Base-by-base conservation (phyloP, 768 basidiomycete species). In the Tulasnella sp. region DNA sequence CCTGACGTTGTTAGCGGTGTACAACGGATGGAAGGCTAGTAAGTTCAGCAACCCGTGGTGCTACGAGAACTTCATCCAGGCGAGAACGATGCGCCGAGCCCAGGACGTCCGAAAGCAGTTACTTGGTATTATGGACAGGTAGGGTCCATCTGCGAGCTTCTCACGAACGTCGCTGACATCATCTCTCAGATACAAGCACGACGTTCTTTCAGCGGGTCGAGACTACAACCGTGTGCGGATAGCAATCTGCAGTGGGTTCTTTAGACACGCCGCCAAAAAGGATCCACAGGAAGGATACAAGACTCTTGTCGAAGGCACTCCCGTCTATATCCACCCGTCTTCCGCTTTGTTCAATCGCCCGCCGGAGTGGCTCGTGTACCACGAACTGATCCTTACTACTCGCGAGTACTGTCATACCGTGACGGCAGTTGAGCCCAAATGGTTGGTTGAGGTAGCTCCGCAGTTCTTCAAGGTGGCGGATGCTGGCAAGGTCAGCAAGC, bases 21-120 rank as follows among this genome's bases (percentile, higher is more conserved):
- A 99, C 84, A 99, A 99, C 80, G 97, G 94, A 19, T 99, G 97
- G 97, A 97, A 98, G 82, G 91, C 87, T 6, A 93, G 92, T 77
- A 97, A 93, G 82, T 99, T 97, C 82, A 95, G 94, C 40, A 97
- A 97, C 82, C 96, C 97, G 6, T 99, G 97, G 97, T 99, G 97
- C 82, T 97, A 95, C 79, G 96, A 99, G 84, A 99, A 99, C 83
- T 99, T 96, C 81, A 97, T 99, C 71, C 97, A 99, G 83, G 97
- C 95, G 14, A 88, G 97, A 81, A 97, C 94, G 79, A 96, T 99
- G 95, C 88, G 94, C 76, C 87, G 96, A 7, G 97, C 97, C 6
- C 96, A 99, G 83, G 97, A 99, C 86, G 95, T 99, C 12, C 86
- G 97, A 77, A 99, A 99, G 82, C 97, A 99, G 84, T 84, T 99